A percentile compares a stretch with the other conserved stretches of the same genome.
phyloP scores from a whole-genome alignment of 306 rosid species.

The Dryas octopetala region DNA sequence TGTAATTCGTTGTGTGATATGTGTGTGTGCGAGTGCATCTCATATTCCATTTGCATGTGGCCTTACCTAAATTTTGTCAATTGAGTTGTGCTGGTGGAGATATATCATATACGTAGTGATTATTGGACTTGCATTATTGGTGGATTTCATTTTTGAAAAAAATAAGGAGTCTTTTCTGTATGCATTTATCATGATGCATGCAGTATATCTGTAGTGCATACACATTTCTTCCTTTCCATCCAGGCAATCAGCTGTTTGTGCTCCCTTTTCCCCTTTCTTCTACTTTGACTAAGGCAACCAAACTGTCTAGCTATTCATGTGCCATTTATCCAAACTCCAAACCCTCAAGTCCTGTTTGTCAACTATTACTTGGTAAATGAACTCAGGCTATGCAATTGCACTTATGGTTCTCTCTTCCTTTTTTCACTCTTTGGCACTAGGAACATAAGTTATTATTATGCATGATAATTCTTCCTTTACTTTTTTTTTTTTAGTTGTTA shows the following conservation, averaged over 20 bases:
- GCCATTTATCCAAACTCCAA: not conserved
- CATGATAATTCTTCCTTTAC: not conserved
- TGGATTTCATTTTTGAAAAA: not conserved
- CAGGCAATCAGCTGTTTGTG: not conserved
- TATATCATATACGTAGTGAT: not conserved
- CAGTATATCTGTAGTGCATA: not conserved
- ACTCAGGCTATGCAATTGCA: conserved; percentile 1
- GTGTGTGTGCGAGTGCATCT: not conserved
- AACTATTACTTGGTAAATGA: not conserved
- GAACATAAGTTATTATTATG: not conserved
- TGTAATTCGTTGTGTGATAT: not conserved
- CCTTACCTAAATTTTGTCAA: not conserved
- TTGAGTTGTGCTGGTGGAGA: not conserved
- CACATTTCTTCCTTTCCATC: not conserved
- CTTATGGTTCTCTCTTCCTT: not conserved
- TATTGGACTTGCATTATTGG: not conserved
- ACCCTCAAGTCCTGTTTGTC: not conserved
- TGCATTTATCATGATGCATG: not conserved
- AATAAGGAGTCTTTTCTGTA: not conserved
- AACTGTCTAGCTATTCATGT: not conserved
- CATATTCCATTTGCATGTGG: not conserved
- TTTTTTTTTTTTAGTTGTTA: not conserved
- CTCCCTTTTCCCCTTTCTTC: not conserved
- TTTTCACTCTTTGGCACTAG: not conserved
- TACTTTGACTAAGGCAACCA: not conserved